Base-by-base conservation (phyloP, 2,329 filamentous ascomycete genomes). In the Tolypocladium tropicale region DNA sequence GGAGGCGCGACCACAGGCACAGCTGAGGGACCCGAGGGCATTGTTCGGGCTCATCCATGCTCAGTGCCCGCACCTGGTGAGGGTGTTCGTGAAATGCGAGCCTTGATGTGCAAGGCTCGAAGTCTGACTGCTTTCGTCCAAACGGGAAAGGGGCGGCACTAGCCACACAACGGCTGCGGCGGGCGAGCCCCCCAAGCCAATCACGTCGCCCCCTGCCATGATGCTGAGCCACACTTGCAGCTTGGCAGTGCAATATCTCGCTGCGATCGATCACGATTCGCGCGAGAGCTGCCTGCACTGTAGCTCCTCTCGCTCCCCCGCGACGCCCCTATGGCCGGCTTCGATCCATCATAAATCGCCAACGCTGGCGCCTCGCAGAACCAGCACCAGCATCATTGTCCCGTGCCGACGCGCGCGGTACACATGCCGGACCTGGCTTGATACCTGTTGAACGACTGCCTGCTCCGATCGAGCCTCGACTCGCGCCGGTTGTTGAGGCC, bases 401-500 rank as follows among this genome's bases (percentile, higher is more conserved):
- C 33, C 43, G 46, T 48, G 23, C 41, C 54, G 43, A 41, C 12
- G 25, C 28, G 25, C 28, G n/a, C 53, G 25, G 18, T 11, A 34
- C 48, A 55, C 53, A 55, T 55, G 54, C 54, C 23, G 34, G 23
- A 25, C 21, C 49, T 23, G 49, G 48, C 23, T 32, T 30, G 18
- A 34, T 23, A 18, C 43, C 43, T 25, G 53, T 43, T 12, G 18
- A 30, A 43, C 48, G 34, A 41, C 34, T 25, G 21, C 33, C 23
- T 39, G 36, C 25, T 33, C 30, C 36, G 21, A 16, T 30, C 25
- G 34, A 51, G 30, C 49, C 49, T 34, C 28, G 16, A 21, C 4
- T 23, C 23, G 53, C 41, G 50, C n/a, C 50, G 57, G 34, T 49
- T 49, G 53, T 28, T 37, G 52, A 57, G 49, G 54, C 32, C 49